Percentiles rank a stretch among this genome's conserved stretches.
These are phyloP conservation scores for Leccinum variicolor DNA, from an alignment of 768 basidiomycete genomes.

Conservation along the genomic window DNA sequence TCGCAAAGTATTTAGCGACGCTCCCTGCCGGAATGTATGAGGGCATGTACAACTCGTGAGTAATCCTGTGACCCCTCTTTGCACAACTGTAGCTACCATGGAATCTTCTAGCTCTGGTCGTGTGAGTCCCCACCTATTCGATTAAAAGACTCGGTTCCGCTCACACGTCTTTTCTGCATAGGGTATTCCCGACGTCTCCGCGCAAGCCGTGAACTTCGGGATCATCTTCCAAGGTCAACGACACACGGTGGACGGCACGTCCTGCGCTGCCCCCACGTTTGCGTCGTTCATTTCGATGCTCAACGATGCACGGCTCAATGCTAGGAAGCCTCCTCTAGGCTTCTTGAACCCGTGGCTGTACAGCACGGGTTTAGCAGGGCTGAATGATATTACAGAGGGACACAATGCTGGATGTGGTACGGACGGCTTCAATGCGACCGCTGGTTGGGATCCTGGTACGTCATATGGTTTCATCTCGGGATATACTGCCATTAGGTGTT, in stretches of 20 bases:
- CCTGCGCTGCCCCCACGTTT: slow-evolving; percentile 37
- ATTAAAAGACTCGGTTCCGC: background rate
- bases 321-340: slow-evolving; percentile 37
- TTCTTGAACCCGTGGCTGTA: slow-evolving; percentile 68
- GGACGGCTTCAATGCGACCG: slow-evolving; percentile 25
- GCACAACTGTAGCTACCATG: background rate
- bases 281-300: slow-evolving; percentile 45
- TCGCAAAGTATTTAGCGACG: slow-evolving; percentile 41
- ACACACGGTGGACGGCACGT: slow-evolving; percentile 54
- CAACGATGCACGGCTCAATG: slow-evolving; percentile 56
- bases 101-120: slow-evolving; percentile 23
- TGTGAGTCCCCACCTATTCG: slow-evolving; percentile 33
- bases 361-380: slow-evolving; percentile 21
- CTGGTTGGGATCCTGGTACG: slow-evolving; percentile 60
- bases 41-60: slow-evolving; percentile 61
- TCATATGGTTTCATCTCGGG: background rate
- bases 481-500: too few species aligned
- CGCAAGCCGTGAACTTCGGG: slow-evolving; percentile 49
- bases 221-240: slow-evolving; percentile 43
- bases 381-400: slow-evolving; percentile 61
- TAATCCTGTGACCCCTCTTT: background rate
- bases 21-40: slow-evolving; percentile 32
- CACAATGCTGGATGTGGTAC: slow-evolving; percentile 55
- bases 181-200: slow-evolving; percentile 67
- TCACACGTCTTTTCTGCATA: background rate